These are phyloP conservation scores for Podospora pseudocomata DNA, from an alignment of 495 filamentous ascomycete genomes.

Conservation along the genomic window DNA sequence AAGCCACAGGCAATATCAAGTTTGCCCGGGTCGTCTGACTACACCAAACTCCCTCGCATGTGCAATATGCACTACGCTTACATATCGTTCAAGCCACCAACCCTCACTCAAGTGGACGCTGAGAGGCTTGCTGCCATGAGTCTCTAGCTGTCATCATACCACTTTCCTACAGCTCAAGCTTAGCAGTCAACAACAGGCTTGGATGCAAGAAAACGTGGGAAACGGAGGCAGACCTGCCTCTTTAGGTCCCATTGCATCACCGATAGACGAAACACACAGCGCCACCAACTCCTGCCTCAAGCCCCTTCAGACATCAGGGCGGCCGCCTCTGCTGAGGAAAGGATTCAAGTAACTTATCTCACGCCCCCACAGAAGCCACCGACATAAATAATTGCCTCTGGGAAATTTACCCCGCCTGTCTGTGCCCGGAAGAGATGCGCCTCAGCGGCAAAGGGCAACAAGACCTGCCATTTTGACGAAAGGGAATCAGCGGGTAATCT, in stretches of 20 bases:
- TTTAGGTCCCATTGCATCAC: not conserved
- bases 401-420: constrained; percentile 3
- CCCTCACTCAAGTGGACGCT: not conserved
- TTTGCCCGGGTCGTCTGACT: not conserved
- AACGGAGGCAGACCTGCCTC: not conserved
- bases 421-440: not conserved
- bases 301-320: not conserved
- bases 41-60: not conserved
- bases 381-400: not conserved
- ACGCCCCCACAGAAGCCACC: constrained; percentile 1
- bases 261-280: not conserved
- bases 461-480: not conserved
- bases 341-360: constrained; percentile 3
- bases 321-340: not conserved
- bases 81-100: not conserved
- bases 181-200: not conserved
- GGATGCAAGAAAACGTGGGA: not conserved
- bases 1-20: constrained; percentile 4
- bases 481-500: not conserved
- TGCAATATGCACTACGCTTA: constrained; percentile 1
- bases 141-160: not conserved
- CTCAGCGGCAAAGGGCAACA: constrained; percentile 2
- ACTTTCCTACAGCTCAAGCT: not conserved
- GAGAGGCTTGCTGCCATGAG: not conserved
- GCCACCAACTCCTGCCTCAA: not conserved